Base-by-base conservation (phyloP, 208 protist species). In the Sergeia podlipaevii region DNA sequence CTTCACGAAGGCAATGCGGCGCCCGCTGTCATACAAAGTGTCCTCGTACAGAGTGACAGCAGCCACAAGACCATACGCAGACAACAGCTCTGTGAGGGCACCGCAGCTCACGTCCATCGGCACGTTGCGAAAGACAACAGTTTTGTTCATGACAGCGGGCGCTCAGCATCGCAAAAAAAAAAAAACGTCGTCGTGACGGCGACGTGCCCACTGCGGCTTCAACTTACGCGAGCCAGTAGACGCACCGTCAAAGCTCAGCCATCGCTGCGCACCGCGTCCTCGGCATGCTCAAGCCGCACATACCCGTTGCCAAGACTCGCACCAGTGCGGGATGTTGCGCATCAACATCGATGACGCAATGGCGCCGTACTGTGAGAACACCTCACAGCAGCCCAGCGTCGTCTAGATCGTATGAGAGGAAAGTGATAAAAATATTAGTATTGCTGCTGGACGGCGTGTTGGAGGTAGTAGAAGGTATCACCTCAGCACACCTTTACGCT, bases 81-180 rank as follows among this genome's bases (percentile, higher is more conserved):
- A 21, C 28, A 73, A 61, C 6, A 60, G 24, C 10, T 29, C n/a
- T 5, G 24, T 27, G 10, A 82, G 52, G 0, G 51, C 33, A 21
- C 30, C 56, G 15, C 50, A 52, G 17, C 55, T 68, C 27, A 69
- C 53, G 41, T 62, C 54, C 32, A 63, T 7, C 30, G 75, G 75
- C 21, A 82, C 58, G 55, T 82, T 82, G 58, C 75, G 75, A 37
- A 78, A 27, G 33, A n/a, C n/a, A 82, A 82, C 8, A 77, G 70
- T 45, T n/a, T 82, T 77, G 54, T 74, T 61, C 59, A 78, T 60
- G n/a, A n/a, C n/a, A n/a, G n/a, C n/a, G n/a, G n/a, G n/a, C n/a
- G n/a, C n/a, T n/a, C 20, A 13, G 11, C 13, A n/a, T n/a, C n/a
- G n/a, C n/a, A n/a, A n/a, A n/a, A n/a, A n/a, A n/a, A n/a, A n/a